phyloP scores from a whole-genome alignment of 306 rosid genomes.

The Gynostemma pentaphyllum region DNA sequence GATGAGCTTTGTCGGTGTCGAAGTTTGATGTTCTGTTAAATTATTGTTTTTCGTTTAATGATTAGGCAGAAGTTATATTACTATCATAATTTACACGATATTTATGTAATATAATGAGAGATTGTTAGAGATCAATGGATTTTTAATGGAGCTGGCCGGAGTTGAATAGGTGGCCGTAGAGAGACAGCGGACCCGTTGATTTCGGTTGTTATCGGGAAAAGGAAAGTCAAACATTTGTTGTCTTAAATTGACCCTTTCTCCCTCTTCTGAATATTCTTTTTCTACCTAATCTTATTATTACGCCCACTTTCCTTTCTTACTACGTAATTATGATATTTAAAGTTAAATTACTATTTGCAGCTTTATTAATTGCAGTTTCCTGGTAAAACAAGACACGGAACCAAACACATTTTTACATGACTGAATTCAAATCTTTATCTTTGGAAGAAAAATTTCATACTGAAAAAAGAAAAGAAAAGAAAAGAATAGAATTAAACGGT shows the following conservation, averaged over 20 bases:
- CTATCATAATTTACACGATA: too few species aligned
- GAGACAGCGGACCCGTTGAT: not conserved
- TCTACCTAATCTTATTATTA: not conserved
- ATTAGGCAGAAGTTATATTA: too few species aligned
- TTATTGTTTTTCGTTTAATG: not conserved
- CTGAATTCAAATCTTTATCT: not conserved
- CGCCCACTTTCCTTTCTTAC: not conserved
- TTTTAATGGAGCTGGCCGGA: too few species aligned
- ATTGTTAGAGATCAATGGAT: not conserved
- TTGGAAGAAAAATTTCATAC: not conserved
- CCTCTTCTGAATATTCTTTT: not conserved
- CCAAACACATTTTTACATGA: too few species aligned
- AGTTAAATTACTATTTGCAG: not conserved
- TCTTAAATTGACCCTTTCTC: not conserved
- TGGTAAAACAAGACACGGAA: too few species aligned
- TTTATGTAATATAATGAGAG: too few species aligned
- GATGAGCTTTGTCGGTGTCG: not conserved
- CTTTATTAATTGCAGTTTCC: not conserved
- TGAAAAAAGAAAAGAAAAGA: too few species aligned
- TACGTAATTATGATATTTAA: slow-evolving; percentile 2
- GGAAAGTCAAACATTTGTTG: not conserved
- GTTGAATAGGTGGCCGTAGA: not conserved
- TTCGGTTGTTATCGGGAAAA: slow-evolving; percentile 6
- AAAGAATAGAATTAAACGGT: not conserved
- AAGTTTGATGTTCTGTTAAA: not conserved